Conservation (phyloP, 768 basidiomycete genomes). For the Pleurotus sapidus region DNA sequence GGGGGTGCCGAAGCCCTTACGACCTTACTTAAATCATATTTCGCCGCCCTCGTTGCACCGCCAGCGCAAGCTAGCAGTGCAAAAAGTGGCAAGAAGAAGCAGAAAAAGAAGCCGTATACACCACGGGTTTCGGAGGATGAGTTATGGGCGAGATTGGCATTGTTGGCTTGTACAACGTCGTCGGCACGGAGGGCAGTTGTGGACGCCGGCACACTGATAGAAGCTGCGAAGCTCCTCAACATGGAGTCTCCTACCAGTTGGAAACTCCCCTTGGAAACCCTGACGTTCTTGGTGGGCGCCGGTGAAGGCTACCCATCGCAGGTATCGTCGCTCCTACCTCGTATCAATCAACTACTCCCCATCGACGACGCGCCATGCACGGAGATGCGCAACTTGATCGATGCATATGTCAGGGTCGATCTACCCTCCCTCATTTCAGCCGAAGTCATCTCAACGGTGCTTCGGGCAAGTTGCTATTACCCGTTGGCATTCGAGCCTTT, state of each 20-base stretch:
- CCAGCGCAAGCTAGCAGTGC: not conserved
- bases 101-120: slow-evolving; percentile 16
- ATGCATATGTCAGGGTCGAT: not conserved
- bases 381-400: not conserved
- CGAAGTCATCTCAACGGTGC: not conserved
- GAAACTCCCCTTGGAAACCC: slow-evolving; percentile 4
- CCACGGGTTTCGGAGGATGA: slow-evolving; percentile 8
- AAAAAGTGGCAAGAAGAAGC: slow-evolving; percentile 11
- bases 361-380: not conserved
- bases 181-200: slow-evolving; percentile 12
- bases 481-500: not conserved
- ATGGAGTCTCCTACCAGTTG: not conserved
- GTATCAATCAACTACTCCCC: not conserved
- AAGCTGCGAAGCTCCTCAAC: slow-evolving; percentile 1
- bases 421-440: not conserved
- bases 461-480: not conserved
- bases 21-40: slow-evolving; percentile 8
- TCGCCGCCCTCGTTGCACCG: slow-evolving; percentile 8
- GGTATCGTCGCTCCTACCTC: slow-evolving; percentile 1
- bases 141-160: slow-evolving; percentile 10
- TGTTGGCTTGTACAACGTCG: slow-evolving; percentile 8
- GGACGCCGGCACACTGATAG: slow-evolving; percentile 11
- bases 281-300: not conserved
- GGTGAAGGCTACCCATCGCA: slow-evolving; percentile 8
- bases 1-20: slow-evolving; percentile 5